Evolutionary conservation across 306 rosid genomes (phyloP).

Genomic region (Gleditsia sinensis): DNA sequence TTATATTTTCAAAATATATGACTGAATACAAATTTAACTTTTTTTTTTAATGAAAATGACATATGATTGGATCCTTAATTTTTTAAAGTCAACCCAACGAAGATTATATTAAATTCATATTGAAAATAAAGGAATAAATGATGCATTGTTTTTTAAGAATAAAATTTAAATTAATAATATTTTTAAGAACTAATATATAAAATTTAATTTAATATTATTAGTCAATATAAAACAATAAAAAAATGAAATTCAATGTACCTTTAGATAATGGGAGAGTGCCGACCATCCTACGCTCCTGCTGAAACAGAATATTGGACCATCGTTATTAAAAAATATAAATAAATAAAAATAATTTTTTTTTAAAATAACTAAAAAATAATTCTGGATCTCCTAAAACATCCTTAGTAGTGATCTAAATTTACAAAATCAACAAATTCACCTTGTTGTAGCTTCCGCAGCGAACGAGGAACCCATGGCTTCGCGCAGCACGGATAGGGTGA

Average conservation of each 20-base stretch:
- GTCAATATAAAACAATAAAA: background rate
- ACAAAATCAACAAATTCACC: background rate
- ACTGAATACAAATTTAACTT: no score
- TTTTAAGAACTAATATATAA: background rate
- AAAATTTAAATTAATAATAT: no score
- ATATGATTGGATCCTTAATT: no score
- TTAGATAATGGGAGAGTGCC: background rate
- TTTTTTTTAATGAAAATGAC: no score
- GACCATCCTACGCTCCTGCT: background rate
- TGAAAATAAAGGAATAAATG: no score
- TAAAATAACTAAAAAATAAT: background rate
- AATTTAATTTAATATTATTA: no score
- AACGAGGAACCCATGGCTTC: background rate
- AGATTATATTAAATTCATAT: no score
- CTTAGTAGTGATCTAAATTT: background rate
- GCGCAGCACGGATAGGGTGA: background rate
- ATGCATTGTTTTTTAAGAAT: no score
- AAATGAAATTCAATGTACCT: constrained; percentile 2
- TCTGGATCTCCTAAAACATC: constrained; percentile 15
- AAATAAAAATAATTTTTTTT: background rate
- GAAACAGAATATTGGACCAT: background rate
- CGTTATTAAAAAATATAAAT: background rate
- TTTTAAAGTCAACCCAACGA: no score
- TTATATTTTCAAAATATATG: no score
- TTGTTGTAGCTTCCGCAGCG: constrained; percentile 1